Evolutionary conservation across 2,329 filamentous ascomycete species (phyloP).

Genomic region (Paecilomyces niveus): DNA sequence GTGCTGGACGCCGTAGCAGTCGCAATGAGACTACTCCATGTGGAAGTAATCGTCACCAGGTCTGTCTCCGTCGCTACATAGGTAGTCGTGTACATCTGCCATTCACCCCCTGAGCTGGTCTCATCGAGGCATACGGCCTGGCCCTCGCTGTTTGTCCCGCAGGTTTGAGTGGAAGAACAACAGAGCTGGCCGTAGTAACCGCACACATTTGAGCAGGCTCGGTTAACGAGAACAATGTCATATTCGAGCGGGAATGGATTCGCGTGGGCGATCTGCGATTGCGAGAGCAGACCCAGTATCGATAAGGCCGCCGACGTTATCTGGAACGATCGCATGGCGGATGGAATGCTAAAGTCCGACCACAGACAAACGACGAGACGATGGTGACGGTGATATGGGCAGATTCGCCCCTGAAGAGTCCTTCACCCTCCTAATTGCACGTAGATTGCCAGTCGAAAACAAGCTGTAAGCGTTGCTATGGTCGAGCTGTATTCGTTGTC

Average conservation of each 20-base stretch:
- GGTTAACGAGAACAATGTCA: slow-evolving; percentile 18
- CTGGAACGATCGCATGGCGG: slow-evolving; percentile 23
- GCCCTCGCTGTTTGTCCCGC: slow-evolving; percentile 43
- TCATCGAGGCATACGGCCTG: slow-evolving; percentile 41
- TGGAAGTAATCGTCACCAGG: slow-evolving; percentile 46
- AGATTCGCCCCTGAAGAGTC: background rate
- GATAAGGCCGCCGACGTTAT: slow-evolving; percentile 18
- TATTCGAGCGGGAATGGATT: slow-evolving; percentile 22
- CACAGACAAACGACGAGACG: background rate
- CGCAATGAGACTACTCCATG: slow-evolving; percentile 41
- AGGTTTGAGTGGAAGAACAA: slow-evolving; percentile 39
- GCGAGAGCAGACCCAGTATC: slow-evolving; percentile 19
- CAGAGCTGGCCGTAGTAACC: slow-evolving; percentile 47
- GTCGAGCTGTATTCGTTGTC: background rate
- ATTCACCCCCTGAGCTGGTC: slow-evolving; percentile 33
- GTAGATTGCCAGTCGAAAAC: background rate
- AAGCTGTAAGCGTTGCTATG: background rate
- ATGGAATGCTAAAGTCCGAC: slow-evolving; percentile 2
- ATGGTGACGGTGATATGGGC: background rate
- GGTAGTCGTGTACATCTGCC: slow-evolving; percentile 52
- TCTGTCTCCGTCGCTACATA: slow-evolving; percentile 48
- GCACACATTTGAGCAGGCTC: slow-evolving; percentile 42
- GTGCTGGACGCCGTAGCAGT: slow-evolving; percentile 15
- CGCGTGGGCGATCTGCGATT: slow-evolving; percentile 17
- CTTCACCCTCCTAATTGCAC: background rate